Evolutionary conservation across 192 early-diverging fungal genomes (phyloP), one percentile per base, ranked within the genome.

Genomic region (Helicostylum pulchrum): DNA sequence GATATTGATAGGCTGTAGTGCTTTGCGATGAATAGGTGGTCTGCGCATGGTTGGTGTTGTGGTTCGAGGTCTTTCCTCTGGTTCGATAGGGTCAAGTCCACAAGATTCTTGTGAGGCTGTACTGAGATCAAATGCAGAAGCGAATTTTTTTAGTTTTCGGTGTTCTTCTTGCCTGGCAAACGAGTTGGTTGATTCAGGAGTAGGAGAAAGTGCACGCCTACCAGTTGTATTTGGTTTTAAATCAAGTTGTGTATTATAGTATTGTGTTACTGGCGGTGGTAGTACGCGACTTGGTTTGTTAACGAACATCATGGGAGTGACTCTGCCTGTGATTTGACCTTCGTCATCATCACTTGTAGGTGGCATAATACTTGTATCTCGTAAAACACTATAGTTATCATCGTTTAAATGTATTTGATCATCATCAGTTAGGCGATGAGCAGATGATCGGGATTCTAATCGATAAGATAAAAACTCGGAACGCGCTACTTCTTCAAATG

Each of bases 81-180:
- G 36, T 42, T 63, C 53, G 2, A 26, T 19, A 1, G 32, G 31
- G 12, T 39, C 10, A 5, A 30, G 15, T 11, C 19, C 53, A 10
- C 19, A 30, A 17, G 49, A 6, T 0, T 61, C 59, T 14, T n/a
- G 58, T 10, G 66, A 53, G 3, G 45, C 30, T 1, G 43, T 45
- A 34, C 66, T 68, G 23, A 69, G 53, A 43, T 69, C 67, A 48
- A 69, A 50, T 17, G 67, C 61, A 19, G 67, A 69, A 19, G 67
- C 67, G 50, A 51, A 69, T 53, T 64, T 64, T 44, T 53, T 53
- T 20, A 64, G 12, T 19, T 34, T 3, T 7, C 26, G 53, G 19
- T 14, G 46, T 48, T 48, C 15, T 48, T 17, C 46, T 17, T 14
- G 46, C 6, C 36, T 39, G 17, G 36, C 19, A 44, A 59, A 23